Evolutionary conservation across 805 yeast species (phyloP), one percentile per base, ranked within the genome.

Genomic region (Isabelozyma rhagii): DNA sequence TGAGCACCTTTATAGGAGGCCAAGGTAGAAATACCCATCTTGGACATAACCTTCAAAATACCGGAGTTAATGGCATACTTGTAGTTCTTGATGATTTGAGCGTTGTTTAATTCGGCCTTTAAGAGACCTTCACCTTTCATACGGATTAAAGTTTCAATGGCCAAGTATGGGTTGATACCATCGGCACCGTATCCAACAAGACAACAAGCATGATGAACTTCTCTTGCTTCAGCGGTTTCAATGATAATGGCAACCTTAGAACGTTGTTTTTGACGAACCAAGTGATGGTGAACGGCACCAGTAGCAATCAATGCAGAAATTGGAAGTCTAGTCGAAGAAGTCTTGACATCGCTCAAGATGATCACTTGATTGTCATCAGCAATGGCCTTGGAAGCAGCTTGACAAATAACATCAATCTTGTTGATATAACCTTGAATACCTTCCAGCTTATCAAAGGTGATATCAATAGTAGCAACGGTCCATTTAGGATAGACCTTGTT

Each of bases 1-100:
- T 93, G 99, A 28, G 99, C 99, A 71, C 98, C 98, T 74, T 93
- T 93, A 74, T 93, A 93, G n/a, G 97, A 89, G 10, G 97, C 97
- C 67, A 93, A 78, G 29, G 99, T 94, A 31, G 98, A 92, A 60
- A 93, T 94, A 78, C 99, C 99, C 98, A 93, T 94, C 79, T 94
- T 93, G 38, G 97, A 90, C 99, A 93, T 93, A 52, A 94, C 97
- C 77, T 94, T 93, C 61, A 90, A 76, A 59, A 93, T 86, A 71
- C 98, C 98, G 48, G 90, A 87, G 64, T 93, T 96, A 51, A 89
- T 78, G 10, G 97, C 86, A 57, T 83, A 78, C 65, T 86, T 88
- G 74, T 90, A 93, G 76, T 93, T 93, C 47, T 77, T 77, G 53
- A 92, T 70, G 51, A 91, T 78, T 57, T 81, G 64, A 31, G 80